A percentile compares a stretch with the other conserved stretches of the same genome.
phyloP scores from a whole-genome alignment of 371 early-diverging fungal genomes.

The Vairimorpha necatrix region DNA sequence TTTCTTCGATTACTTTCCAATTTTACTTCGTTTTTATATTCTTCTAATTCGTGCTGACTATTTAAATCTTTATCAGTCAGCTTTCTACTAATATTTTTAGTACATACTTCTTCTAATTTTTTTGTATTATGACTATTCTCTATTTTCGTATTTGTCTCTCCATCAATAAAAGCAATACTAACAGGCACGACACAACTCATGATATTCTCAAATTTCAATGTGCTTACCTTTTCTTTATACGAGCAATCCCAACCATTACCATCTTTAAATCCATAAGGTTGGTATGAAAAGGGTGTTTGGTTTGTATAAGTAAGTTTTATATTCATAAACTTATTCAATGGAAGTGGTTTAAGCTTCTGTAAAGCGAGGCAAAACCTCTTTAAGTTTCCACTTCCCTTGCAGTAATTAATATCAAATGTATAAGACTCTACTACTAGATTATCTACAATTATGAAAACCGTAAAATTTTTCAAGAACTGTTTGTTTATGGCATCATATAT shows the following conservation, averaged over 20 bases:
- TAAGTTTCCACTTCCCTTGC: not conserved
- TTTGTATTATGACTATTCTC: too few relatives aligned
- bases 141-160: too few relatives aligned
- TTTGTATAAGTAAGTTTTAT: conserved; percentile 22
- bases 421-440: not conserved
- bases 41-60: too few relatives aligned
- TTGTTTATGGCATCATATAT: not conserved
- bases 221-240: not conserved
- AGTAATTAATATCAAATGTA: not conserved
- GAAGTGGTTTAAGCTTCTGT: conserved; percentile 34
- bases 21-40: too few relatives aligned
- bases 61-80: too few relatives aligned
- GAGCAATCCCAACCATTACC: not conserved
- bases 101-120: too few relatives aligned
- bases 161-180: not conserved
- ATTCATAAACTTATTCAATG: conserved; percentile 7
- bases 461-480: not conserved
- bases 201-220: not conserved
- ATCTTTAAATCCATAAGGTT: conserved; percentile 30
- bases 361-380: conserved; percentile 5
- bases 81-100: too few relatives aligned
- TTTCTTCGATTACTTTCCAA: too few relatives aligned
- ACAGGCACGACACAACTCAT: not conserved
- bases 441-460: not conserved
- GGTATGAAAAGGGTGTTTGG: conserved; percentile 18